Evolutionary conservation across 148 eudicot genomes (phyloP).

Genomic region (Rhododendron ovatum): DNA sequence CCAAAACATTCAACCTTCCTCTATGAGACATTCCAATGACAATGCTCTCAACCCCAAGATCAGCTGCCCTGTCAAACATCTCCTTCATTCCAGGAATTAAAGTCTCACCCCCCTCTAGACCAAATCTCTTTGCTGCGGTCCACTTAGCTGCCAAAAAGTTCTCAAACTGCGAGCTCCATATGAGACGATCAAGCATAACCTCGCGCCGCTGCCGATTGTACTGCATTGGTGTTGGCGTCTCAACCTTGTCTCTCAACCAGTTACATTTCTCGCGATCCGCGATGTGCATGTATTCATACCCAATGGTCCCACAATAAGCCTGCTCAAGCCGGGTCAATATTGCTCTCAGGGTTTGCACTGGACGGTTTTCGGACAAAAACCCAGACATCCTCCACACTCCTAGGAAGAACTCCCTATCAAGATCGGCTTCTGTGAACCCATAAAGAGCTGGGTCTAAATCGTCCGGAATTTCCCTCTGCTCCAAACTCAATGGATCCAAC

Average conservation of each 20-base stretch:
- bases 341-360: conserved; percentile 82
- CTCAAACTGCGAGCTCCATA: not conserved
- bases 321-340: conserved; percentile 89
- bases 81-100: not conserved
- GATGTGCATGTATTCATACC: conserved; percentile 51
- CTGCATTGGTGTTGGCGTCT: not conserved
- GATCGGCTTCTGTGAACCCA: conserved; percentile 86
- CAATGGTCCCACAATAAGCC: conserved; percentile 88
- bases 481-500: conserved; percentile 70
- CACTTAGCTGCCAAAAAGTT: not conserved
- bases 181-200: not conserved
- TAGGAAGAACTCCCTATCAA: conserved; percentile 83
- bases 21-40: not conserved
- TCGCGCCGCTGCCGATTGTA: not conserved
- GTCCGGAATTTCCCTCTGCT: conserved; percentile 57
- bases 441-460: conserved; percentile 63
- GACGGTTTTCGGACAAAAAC: conserved; percentile 89
- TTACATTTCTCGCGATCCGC: not conserved
- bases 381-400: conserved; percentile 97
- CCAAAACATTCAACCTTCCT: not conserved
- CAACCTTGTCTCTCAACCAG: not conserved
- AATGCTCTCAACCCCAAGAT: not conserved
- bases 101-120: not conserved
- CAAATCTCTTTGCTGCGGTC: not conserved
- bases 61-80: not conserved